Percentiles rank a stretch among this genome's conserved stretches.
Evolutionary conservation across 345 rosid genomes (phyloP).

Genomic region (Stellera chamaejasme): DNA sequence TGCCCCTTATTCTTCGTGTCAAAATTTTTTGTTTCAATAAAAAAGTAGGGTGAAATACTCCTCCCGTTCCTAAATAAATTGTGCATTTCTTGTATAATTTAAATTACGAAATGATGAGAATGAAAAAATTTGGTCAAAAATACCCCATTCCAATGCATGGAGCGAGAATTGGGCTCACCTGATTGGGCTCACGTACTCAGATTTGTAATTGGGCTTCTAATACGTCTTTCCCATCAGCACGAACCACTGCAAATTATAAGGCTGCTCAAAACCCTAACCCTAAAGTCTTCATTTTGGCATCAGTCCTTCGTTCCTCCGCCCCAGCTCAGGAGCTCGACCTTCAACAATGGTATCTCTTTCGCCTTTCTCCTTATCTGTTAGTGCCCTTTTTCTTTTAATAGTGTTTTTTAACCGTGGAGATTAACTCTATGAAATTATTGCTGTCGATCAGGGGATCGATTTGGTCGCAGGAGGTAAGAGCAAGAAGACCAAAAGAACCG

Average conservation of each 20-base stretch:
- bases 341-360: constrained; percentile 32
- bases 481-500: constrained; percentile 81
- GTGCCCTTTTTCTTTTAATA: not conserved
- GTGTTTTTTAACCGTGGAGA: not conserved
- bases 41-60: too few species aligned
- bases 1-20: too few species aligned
- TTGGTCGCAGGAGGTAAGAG: constrained; percentile 93
- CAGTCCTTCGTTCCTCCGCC: constrained; percentile 4
- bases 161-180: too few species aligned
- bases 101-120: too few species aligned
- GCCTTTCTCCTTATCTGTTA: not conserved
- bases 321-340: not conserved
- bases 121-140: too few species aligned
- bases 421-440: not conserved
- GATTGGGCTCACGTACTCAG: too few species aligned
- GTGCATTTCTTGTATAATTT: too few species aligned
- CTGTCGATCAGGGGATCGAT: constrained; percentile 71
- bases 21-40: too few species aligned
- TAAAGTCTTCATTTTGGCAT: not conserved
- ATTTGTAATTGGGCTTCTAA: too few species aligned
- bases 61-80: too few species aligned
- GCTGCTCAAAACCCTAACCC: constrained; percentile 35
- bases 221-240: too few species aligned
- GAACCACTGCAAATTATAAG: constrained; percentile 8
- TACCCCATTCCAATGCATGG: too few species aligned